phyloP scores from a whole-genome alignment of 2,329 filamentous ascomycete species.

The Aspergillus fumigatus region DNA sequence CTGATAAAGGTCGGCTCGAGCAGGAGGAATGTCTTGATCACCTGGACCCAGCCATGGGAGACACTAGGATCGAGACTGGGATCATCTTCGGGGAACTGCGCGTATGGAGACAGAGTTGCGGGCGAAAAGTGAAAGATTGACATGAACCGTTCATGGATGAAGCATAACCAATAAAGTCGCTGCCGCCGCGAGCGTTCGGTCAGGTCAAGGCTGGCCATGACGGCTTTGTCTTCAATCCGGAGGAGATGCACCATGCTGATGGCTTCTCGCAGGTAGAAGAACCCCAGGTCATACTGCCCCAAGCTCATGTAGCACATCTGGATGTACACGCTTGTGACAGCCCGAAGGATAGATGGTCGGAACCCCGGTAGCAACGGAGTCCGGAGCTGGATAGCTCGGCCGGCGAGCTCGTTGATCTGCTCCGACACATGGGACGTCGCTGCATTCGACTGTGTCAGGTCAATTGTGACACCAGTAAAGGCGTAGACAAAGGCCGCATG shows the following conservation, averaged over 20 bases:
- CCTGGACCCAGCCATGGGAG: constrained; percentile 42
- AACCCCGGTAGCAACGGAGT: constrained; percentile 37
- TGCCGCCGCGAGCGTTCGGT: constrained; percentile 42
- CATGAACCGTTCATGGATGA: constrained; percentile 55
- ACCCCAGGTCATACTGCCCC: constrained; percentile 46
- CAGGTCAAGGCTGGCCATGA: constrained; percentile 26
- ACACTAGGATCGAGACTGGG: constrained; percentile 35
- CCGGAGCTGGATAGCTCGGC: constrained; percentile 33
- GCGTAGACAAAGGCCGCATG: constrained; percentile 42
- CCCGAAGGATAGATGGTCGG: constrained; percentile 41
- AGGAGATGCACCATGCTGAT: constrained; percentile 45
- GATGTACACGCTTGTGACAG: constrained; percentile 51
- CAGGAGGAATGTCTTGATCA: constrained; percentile 44
- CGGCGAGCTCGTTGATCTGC: constrained; percentile 23
- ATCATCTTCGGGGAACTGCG: constrained; percentile 38
- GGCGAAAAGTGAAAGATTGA: constrained; percentile 48
- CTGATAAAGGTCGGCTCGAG: constrained; percentile 43
- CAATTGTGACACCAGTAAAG: constrained; percentile 44
- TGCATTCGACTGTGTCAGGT: constrained; percentile 32
- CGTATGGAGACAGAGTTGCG: constrained; percentile 38
- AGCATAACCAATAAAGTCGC: constrained; percentile 53
- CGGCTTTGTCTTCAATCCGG: constrained; percentile 40
- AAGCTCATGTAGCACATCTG: constrained; percentile 51
- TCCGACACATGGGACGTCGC: constrained; percentile 25
- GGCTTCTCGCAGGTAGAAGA: constrained; percentile 49